phyloP scores from a whole-genome alignment of 228 moss, liverwort and hornwort genomes.

The Sphagnum magellanicum region DNA sequence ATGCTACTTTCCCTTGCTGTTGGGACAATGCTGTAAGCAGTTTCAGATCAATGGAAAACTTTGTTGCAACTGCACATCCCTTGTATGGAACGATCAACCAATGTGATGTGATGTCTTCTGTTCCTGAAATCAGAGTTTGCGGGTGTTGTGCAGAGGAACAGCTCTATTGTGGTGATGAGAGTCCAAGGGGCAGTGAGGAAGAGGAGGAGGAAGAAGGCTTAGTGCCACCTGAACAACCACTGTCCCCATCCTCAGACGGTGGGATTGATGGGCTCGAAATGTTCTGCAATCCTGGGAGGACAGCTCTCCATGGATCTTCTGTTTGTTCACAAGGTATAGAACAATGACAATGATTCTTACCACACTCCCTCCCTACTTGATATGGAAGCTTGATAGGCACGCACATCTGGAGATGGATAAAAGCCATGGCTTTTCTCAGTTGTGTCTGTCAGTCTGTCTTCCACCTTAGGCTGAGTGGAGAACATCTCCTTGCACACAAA shows the following conservation, averaged over 20 bases:
- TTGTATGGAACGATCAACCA: too few species aligned
- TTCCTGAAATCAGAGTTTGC: too few species aligned
- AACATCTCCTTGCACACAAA: too few species aligned
- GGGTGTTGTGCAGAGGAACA: slow-evolving; percentile 19
- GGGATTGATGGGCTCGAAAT: slow-evolving; percentile 25
- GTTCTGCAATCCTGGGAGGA: slow-evolving; percentile 16
- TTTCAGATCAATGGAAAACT: neutral
- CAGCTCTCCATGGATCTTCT: slow-evolving; percentile 24
- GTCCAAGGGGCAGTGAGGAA: slow-evolving; percentile 18
- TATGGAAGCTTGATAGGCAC: too few species aligned
- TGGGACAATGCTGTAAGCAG: neutral
- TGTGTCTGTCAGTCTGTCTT: too few species aligned
- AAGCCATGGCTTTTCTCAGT: too few species aligned
- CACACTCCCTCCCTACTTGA: too few species aligned
- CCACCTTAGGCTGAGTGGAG: too few species aligned
- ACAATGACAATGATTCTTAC: too few species aligned
- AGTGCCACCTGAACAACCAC: slow-evolving; percentile 44
- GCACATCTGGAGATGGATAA: too few species aligned
- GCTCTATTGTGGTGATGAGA: slow-evolving; percentile 27
- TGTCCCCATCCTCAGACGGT: slow-evolving; percentile 37
- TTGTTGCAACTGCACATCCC: too few species aligned
- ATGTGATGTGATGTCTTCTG: too few species aligned
- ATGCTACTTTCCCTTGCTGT: neutral
- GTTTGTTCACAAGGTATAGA: slow-evolving; percentile 24
- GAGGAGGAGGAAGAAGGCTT: slow-evolving; percentile 24